These are phyloP conservation scores for Cercospora brassicicola DNA, from an alignment of 2,329 filamentous ascomycete genomes.

Conservation along the genomic window DNA sequence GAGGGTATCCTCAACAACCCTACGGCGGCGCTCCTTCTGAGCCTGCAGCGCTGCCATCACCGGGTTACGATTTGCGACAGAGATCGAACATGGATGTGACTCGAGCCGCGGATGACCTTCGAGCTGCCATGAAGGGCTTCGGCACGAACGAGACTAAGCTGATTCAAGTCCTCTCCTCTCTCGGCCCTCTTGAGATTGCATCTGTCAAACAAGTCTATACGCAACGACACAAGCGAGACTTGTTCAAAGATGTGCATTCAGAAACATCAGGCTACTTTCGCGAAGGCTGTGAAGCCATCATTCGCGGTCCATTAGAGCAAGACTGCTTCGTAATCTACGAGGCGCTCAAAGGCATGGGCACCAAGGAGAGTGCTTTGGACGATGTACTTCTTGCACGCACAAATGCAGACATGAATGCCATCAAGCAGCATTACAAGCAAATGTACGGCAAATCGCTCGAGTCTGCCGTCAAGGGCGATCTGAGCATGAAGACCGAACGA, in stretches of 20 bases:
- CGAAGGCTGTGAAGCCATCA: slow-evolving; percentile 70
- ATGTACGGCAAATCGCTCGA: slow-evolving; percentile 68
- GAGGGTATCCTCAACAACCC: slow-evolving; percentile 20
- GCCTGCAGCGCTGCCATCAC: slow-evolving; percentile 64
- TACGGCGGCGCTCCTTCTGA: slow-evolving; percentile 27
- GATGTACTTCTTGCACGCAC: slow-evolving; percentile 79
- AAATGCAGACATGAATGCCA: slow-evolving; percentile 84
- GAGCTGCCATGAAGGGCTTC: slow-evolving; percentile 88
- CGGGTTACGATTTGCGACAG: slow-evolving; percentile 73
- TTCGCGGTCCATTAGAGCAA: slow-evolving; percentile 73
- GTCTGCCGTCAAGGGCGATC: slow-evolving; percentile 70
- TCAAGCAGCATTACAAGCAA: slow-evolving; percentile 74
- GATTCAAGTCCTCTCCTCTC: slow-evolving; percentile 67
- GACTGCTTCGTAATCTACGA: slow-evolving; percentile 71
- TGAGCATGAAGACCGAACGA: slow-evolving; percentile 81
- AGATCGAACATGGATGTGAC: slow-evolving; percentile 66
- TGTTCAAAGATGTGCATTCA: slow-evolving; percentile 72
- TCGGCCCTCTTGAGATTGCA: slow-evolving; percentile 76
- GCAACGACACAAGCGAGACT: slow-evolving; percentile 62
- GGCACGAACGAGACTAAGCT: slow-evolving; percentile 82
- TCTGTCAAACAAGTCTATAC: slow-evolving; percentile 67
- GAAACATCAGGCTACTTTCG: slow-evolving; percentile 75
- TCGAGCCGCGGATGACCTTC: slow-evolving; percentile 68
- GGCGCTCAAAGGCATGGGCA: slow-evolving; percentile 76
- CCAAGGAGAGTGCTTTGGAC: slow-evolving; percentile 82